phyloP scores from a whole-genome alignment of 352 stramenopile species.

The Lagenidium sp. region DNA sequence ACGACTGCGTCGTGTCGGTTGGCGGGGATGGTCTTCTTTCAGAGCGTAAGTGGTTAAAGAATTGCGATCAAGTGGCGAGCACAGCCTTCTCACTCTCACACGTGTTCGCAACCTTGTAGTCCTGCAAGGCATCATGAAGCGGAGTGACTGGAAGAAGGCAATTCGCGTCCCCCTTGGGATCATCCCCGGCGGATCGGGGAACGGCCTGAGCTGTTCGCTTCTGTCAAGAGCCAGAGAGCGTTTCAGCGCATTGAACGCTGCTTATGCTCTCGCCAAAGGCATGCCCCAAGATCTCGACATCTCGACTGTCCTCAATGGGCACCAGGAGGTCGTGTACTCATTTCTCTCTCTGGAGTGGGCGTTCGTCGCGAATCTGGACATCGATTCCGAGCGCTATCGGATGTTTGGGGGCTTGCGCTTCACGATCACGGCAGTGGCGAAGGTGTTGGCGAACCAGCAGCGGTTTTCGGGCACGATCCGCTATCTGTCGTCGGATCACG shows the following conservation, averaged over 20 bases:
- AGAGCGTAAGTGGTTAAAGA: slow-evolving; percentile 31
- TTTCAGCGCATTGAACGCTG: slow-evolving; percentile 41
- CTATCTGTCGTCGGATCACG: slow-evolving; percentile 17
- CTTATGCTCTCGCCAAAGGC: slow-evolving; percentile 60
- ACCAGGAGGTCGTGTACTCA: slow-evolving; percentile 48
- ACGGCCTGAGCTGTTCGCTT: slow-evolving; percentile 51
- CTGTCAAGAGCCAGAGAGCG: slow-evolving; percentile 36
- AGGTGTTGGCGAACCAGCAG: slow-evolving; percentile 17
- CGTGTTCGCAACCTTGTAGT: slow-evolving; percentile 31
- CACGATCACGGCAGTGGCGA: slow-evolving; percentile 24
- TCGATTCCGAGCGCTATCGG: slow-evolving; percentile 34
- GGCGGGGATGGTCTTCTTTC: slow-evolving; percentile 61
- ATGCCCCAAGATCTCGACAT: slow-evolving; percentile 54
- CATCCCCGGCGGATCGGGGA: slow-evolving; percentile 44
- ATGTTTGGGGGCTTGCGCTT: slow-evolving; percentile 36
- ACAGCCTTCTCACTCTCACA: not conserved
- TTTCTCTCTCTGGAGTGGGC: slow-evolving; percentile 85
- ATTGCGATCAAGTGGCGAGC: not conserved
- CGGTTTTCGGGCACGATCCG: slow-evolving; percentile 14
- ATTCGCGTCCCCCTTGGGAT: slow-evolving; percentile 25
- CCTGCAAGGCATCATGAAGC: slow-evolving; percentile 61
- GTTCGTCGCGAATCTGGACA: slow-evolving; percentile 47
- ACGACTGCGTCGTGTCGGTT: slow-evolving; percentile 57
- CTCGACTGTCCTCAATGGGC: slow-evolving; percentile 31
- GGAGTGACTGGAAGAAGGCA: slow-evolving; percentile 26